phyloP scores from a whole-genome alignment of 768 basidiomycete genomes.

The Pleurotus giganteus region DNA sequence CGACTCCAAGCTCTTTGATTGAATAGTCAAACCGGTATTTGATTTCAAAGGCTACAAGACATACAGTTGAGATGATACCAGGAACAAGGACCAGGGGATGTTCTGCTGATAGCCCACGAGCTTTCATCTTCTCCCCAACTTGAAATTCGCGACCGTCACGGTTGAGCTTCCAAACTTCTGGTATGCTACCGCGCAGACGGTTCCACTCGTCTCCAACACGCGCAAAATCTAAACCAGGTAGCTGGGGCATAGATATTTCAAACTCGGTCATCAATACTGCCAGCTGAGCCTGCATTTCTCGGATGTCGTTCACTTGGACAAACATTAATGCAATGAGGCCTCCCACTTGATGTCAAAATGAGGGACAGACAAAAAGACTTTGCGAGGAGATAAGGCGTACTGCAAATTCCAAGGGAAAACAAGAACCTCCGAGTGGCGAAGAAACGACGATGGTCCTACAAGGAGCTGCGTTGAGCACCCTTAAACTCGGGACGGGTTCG shows the following conservation, averaged over 20 bases:
- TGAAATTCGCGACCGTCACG: conserved; percentile 80
- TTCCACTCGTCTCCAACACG: conserved; percentile 73
- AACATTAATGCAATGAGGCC: conserved; percentile 60
- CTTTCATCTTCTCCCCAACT: conserved; percentile 68
- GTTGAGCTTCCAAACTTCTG: conserved; percentile 80
- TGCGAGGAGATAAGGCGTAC: conserved; percentile 36
- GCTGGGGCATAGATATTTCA: conserved; percentile 60
- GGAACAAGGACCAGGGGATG: conserved; percentile 87
- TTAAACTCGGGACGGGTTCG: neutral
- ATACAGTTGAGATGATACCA: conserved; percentile 84
- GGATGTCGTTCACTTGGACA: conserved; percentile 64
- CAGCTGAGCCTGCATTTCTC: conserved; percentile 67
- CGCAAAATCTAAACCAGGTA: conserved; percentile 66
- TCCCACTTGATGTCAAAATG: conserved; percentile 47
- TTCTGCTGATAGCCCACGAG: conserved; percentile 61
- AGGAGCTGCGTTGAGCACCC: neutral
- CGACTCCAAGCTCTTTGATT: conserved; percentile 75
- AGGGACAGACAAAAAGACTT: conserved; percentile 8
- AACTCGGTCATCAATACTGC: conserved; percentile 67
- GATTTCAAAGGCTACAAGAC: conserved; percentile 19
- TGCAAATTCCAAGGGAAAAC: conserved; percentile 69
- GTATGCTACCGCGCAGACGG: conserved; percentile 62
- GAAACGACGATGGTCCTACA: conserved; percentile 24
- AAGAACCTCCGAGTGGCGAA: conserved; percentile 49
- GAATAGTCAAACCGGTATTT: neutral